A percentile compares a stretch with the other conserved stretches of the same genome.
Evolutionary conservation across 345 rosid genomes (phyloP).

Genomic region (Boechera divaricarpa): DNA sequence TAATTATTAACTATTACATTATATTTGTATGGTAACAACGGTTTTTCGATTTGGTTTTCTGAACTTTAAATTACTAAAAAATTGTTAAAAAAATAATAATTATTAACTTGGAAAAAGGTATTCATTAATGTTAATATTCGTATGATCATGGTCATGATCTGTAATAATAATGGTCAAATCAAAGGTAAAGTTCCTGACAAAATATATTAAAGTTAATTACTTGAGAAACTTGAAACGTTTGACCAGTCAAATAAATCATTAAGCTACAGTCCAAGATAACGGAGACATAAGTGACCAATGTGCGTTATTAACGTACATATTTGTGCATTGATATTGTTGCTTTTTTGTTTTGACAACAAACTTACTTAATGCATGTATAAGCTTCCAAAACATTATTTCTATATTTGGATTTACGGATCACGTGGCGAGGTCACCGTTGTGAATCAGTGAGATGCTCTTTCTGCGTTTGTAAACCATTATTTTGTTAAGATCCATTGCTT

Average conservation of each 20-base stretch:
- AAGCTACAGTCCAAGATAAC: slow-evolving; percentile 10
- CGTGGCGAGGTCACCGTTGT: slow-evolving; percentile 48
- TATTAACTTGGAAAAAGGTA: neutral
- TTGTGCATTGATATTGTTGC: neutral
- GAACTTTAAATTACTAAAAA: too few species aligned
- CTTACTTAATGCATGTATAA: neutral
- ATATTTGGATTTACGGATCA: slow-evolving; percentile 33
- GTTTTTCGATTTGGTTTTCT: too few species aligned
- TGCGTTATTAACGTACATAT: slow-evolving; percentile 33
- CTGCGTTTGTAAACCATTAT: neutral
- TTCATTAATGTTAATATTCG: neutral
- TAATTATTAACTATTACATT: neutral
- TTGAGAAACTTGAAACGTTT: slow-evolving; percentile 16
- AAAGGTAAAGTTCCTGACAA: slow-evolving; percentile 30
- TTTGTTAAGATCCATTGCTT: neutral
- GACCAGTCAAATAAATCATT: slow-evolving; percentile 43
- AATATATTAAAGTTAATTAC: slow-evolving; percentile 16
- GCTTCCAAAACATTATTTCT: slow-evolving; percentile 14
- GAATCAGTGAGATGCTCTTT: slow-evolving; percentile 33
- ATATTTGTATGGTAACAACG: too few species aligned
- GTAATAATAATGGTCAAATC: slow-evolving; percentile 33
- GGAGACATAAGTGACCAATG: slow-evolving; percentile 30
- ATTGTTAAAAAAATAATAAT: neutral
- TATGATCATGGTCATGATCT: slow-evolving; percentile 11
- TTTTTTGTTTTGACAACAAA: slow-evolving; percentile 22